Evolutionary conservation across 2,329 filamentous ascomycete genomes (phyloP), one percentile per base, ranked within the genome.

Genomic region (Colletotrichum cereale): DNA sequence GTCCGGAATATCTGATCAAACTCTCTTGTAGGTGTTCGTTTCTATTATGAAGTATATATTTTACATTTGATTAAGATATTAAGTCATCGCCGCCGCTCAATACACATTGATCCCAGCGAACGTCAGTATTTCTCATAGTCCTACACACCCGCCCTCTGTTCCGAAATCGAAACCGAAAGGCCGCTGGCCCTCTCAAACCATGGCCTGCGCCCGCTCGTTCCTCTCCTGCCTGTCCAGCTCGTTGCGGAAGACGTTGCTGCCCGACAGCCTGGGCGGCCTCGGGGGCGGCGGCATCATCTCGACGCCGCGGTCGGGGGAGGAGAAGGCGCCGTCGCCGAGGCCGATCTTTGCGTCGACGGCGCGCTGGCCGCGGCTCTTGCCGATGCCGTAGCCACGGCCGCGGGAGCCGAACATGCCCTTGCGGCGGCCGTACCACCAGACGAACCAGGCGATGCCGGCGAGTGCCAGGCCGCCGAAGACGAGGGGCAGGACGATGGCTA

Each of bases 251-350:
- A 70, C 73, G 50, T 74, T 74, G 3, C 44, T 48, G 7, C 36
- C 52, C 2, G 57, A 26, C 4, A 62, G 58, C 21, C 48, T 56
- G 11, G 69, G 69, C 16, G 69, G 65, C 4, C 65, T 60, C 14
- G 68, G 58, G 6, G 65, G 69, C 3, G 69, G 69, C 53, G 69
- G 69, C 69, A 71, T 71, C 69, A 71, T 71, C 53, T 71, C 73
- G 21, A 67, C 66, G 10, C 71, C 71, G 3, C 67, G 62, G n/a
- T 66, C 70, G 14, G 67, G 48, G 42, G 66, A 71, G 18, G 68
- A 64, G 50, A 71, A 72, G 1, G 70, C 67, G 18, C 48, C 61
- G 18, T 60, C 71, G 31, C 66, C 67, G 5, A 71, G 53, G 14
- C 71, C 55, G 34, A 71, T 38, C 31, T 53, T 57, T 5, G 67